Percentiles rank a stretch among this genome's conserved stretches.
phyloP scores from a whole-genome alignment of 208 protist genomes.

The Porcisia deanei region DNA sequence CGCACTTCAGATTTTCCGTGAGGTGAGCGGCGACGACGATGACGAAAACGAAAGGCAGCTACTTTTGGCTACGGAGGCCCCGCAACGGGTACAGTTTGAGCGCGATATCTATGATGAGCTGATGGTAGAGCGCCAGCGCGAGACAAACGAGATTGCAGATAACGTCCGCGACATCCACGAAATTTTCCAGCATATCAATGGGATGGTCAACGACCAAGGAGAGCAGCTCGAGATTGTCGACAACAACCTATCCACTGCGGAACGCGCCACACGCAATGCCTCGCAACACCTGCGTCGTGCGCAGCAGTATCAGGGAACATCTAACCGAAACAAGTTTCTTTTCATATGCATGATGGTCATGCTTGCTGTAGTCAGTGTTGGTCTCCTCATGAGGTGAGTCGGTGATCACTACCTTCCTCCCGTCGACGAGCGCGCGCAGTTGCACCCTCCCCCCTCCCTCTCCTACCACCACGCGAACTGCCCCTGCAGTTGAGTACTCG shows the following conservation, averaged over 20 bases:
- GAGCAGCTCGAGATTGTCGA: slow-evolving; percentile 75
- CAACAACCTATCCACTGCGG: slow-evolving; percentile 51
- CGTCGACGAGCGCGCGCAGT: background rate
- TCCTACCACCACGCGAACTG: too few species aligned
- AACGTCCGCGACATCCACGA: slow-evolving; percentile 87
- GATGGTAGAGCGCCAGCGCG: slow-evolving; percentile 75
- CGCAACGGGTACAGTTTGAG: slow-evolving; percentile 69
- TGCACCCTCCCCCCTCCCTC: background rate
- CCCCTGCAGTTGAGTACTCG: background rate
- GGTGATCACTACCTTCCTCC: background rate
- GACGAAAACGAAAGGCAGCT: slow-evolving; percentile 26
- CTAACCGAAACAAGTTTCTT: slow-evolving; percentile 54
- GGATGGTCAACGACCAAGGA: slow-evolving; percentile 83
- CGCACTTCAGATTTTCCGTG: slow-evolving; percentile 9
- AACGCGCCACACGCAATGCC: slow-evolving; percentile 69
- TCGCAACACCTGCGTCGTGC: slow-evolving; percentile 65
- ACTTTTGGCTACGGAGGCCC: slow-evolving; percentile 19
- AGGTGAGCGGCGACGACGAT: slow-evolving; percentile 45
- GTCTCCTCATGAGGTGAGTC: slow-evolving; percentile 23
- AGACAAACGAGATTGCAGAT: slow-evolving; percentile 85
- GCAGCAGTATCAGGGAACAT: slow-evolving; percentile 57
- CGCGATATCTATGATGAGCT: slow-evolving; percentile 81
- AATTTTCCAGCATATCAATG: slow-evolving; percentile 87
- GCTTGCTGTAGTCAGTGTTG: slow-evolving; percentile 38
- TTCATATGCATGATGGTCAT: slow-evolving; percentile 65